phyloP scores from a whole-genome alignment of 108 stramenopile genomes.

The Nitzschia putrida region DNA sequence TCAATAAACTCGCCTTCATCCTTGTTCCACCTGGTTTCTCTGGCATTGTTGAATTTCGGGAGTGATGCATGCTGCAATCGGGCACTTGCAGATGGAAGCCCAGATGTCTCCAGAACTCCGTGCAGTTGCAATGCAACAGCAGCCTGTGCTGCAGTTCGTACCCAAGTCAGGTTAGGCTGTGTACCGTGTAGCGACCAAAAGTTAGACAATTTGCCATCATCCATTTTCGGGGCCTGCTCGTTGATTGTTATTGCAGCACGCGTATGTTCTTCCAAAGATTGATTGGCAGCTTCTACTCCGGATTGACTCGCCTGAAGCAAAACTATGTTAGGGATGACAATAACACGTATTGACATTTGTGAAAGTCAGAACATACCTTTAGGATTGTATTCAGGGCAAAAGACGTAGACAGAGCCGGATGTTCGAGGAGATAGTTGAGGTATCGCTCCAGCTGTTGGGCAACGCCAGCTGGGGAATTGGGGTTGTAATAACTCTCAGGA shows the following conservation, averaged over 20 bases:
- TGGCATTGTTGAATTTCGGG: slow-evolving; percentile 64
- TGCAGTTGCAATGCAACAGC: slow-evolving; percentile 86
- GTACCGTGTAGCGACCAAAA: slow-evolving; percentile 29
- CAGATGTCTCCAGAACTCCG: slow-evolving; percentile 84
- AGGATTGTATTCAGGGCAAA: slow-evolving; percentile 82
- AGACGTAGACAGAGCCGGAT: slow-evolving; percentile 76
- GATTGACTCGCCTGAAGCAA: slow-evolving; percentile 77
- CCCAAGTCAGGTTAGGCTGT: slow-evolving; percentile 69
- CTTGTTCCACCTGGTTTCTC: slow-evolving; percentile 59
- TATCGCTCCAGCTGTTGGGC: slow-evolving; percentile 71
- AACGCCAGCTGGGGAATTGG: slow-evolving; percentile 47
- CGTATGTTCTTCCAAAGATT: slow-evolving; percentile 63
- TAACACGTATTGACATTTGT: not conserved
- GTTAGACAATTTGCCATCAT: slow-evolving; percentile 37
- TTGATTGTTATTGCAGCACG: slow-evolving; percentile 45
- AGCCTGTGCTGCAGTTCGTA: slow-evolving; percentile 85
- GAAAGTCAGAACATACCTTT: slow-evolving; percentile 41
- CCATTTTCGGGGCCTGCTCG: slow-evolving; percentile 45
- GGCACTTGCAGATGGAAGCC: slow-evolving; percentile 77
- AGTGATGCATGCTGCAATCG: slow-evolving; percentile 85
- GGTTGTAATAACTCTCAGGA: slow-evolving; percentile 57
- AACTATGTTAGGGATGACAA: slow-evolving; percentile 9
- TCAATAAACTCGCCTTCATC: slow-evolving; percentile 32
- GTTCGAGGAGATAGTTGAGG: slow-evolving; percentile 82
- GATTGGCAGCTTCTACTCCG: slow-evolving; percentile 81